phyloP scores from a whole-genome alignment of 768 basidiomycete species.

The Rickenella mellea region DNA sequence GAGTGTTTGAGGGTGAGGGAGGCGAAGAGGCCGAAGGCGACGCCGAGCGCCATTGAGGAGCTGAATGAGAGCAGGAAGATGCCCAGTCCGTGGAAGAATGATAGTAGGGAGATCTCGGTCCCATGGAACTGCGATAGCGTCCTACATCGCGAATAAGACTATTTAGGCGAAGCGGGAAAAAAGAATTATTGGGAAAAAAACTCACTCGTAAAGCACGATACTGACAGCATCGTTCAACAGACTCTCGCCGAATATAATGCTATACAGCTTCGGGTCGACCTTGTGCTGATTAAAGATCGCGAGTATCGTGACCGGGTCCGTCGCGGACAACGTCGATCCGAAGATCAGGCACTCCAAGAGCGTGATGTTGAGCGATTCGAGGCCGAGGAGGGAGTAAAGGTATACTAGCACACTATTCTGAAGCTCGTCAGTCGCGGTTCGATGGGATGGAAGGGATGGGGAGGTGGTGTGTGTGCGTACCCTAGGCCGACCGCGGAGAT shows the following conservation, averaged over 20 bases:
- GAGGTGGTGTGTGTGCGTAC: conserved; percentile 37
- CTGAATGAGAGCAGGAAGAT: conserved; percentile 95
- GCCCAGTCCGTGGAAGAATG: conserved; percentile 92
- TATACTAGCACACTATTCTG: conserved; percentile 81
- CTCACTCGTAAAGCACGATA: conserved; percentile 99
- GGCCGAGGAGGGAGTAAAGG: conserved; percentile 86
- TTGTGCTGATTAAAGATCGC: conserved; percentile 99
- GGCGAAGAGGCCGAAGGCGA: conserved; percentile 82
- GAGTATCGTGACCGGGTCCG: conserved; percentile 95
- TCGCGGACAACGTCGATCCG: conserved; percentile 93
- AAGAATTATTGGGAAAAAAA: conserved; percentile 14
- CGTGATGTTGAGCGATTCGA: conserved; percentile 80
- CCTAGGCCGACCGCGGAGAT: conserved; percentile 94
- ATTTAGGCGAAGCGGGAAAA: conserved; percentile 1
- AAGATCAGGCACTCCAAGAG: conserved; percentile 93
- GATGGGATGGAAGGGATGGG: not conserved
- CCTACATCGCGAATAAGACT: conserved; percentile 29
- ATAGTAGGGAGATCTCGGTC: conserved; percentile 73
- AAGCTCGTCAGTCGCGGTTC: conserved; percentile 31
- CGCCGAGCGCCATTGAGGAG: conserved; percentile 90
- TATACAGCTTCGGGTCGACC: conserved; percentile 96
- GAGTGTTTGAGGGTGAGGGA: conserved; percentile 94
- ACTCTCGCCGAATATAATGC: conserved; percentile 94
- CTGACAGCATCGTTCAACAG: conserved; percentile 97
- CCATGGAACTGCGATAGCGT: conserved; percentile 90